These are phyloP conservation scores for Penicillium pancosmium DNA, from an alignment of 495 filamentous ascomycete species.

Conservation along the genomic window DNA sequence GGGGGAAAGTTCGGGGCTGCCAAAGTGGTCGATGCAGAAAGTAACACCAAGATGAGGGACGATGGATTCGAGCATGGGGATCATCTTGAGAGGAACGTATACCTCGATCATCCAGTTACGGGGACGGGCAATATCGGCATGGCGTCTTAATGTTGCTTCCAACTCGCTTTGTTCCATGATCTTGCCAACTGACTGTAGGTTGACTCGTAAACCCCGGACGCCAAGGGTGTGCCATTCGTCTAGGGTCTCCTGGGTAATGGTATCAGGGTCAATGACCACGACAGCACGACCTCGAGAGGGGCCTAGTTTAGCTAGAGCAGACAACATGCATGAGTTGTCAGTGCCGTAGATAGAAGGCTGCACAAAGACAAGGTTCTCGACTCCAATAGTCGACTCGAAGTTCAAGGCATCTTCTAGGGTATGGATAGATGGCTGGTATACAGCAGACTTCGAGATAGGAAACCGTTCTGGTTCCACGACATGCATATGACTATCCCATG, in stretches of 20 bases:
- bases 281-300: slow-evolving; percentile 50
- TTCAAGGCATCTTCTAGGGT: slow-evolving; percentile 41
- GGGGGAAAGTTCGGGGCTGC: slow-evolving; percentile 38
- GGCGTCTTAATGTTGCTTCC: slow-evolving; percentile 36
- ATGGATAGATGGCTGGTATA: slow-evolving; percentile 43
- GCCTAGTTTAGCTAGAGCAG: slow-evolving; percentile 42
- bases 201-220: slow-evolving; percentile 54
- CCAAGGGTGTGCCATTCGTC: slow-evolving; percentile 50
- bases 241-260: slow-evolving; percentile 34
- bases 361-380: slow-evolving; percentile 52
- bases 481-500: slow-evolving; percentile 60
- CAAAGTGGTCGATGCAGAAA: slow-evolving; percentile 56
- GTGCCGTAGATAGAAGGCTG: slow-evolving; percentile 55
- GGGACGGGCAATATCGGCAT: slow-evolving; percentile 47
- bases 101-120: slow-evolving; percentile 53
- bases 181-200: slow-evolving; percentile 50
- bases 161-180: slow-evolving; percentile 38
- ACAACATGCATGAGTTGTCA: slow-evolving; percentile 56
- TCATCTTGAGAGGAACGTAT: slow-evolving; percentile 47
- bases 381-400: slow-evolving; percentile 42
- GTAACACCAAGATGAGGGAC: slow-evolving; percentile 46
- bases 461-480: slow-evolving; percentile 48
- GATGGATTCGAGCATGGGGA: slow-evolving; percentile 43
- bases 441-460: slow-evolving; percentile 38
- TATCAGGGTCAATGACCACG: slow-evolving; percentile 51